Evolutionary conservation across 2,329 filamentous ascomycete genomes (phyloP).

Genomic region (Ophiostoma novo-ulmi): DNA sequence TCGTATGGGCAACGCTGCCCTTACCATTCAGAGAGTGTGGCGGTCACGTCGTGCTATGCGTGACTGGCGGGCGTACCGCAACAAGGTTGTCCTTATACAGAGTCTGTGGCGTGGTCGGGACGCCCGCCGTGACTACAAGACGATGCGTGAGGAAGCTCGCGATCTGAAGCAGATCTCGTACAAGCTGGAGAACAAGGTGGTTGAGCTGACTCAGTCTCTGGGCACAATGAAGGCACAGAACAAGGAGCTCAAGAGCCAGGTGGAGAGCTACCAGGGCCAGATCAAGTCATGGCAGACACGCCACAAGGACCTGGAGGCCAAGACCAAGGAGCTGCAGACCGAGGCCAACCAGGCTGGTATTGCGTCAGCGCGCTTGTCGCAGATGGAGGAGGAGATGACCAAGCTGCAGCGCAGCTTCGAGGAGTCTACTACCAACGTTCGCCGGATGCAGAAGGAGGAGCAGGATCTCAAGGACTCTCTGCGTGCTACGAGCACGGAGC

Average conservation of each 20-base stretch:
- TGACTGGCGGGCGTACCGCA: constrained; percentile 81
- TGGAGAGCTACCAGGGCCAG: constrained; percentile 93
- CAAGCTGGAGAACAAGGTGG: constrained; percentile 98
- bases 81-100: constrained; percentile 83
- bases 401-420: constrained; percentile 84
- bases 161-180: constrained; percentile 99
- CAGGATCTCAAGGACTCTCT: constrained; percentile 78
- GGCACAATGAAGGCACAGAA: constrained; percentile 93
- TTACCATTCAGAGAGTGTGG: constrained; percentile 87
- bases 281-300: constrained; percentile 93
- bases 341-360: constrained; percentile 98
- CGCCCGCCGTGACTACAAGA: constrained; percentile 83
- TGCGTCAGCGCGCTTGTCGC: constrained; percentile 79
- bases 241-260: constrained; percentile 78
- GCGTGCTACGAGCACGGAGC: constrained; percentile 69
- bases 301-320: constrained; percentile 81
- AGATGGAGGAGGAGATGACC: constrained; percentile 93
- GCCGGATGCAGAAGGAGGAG: constrained; percentile 92
- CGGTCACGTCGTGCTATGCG: constrained; percentile 71
- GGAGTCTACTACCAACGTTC: constrained; percentile 84
- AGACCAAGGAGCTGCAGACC: constrained; percentile 88
- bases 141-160: constrained; percentile 85
- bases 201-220: constrained; percentile 90
- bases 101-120: constrained; percentile 83
- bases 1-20: constrained; percentile 82